phyloP scores from a whole-genome alignment of 345 rosid genomes.

The Eucalyptus curtisii region DNA sequence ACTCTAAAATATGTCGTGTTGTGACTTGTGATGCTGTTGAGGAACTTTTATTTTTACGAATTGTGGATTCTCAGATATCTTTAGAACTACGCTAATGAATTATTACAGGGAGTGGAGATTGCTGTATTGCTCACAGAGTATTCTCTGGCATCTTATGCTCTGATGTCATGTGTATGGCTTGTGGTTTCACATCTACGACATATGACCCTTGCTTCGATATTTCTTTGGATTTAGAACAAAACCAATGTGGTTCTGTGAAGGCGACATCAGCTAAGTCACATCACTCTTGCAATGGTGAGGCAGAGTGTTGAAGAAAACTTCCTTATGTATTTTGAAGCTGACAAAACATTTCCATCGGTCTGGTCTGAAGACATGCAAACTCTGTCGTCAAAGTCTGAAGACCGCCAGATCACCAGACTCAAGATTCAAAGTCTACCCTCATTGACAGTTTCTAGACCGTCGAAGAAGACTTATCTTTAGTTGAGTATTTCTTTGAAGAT shows the following conservation, averaged over 20 bases:
- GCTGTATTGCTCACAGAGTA: constrained; percentile 81
- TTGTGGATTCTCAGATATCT: constrained; percentile 23
- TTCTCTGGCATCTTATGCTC: constrained; percentile 90
- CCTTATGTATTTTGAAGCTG: too few species aligned
- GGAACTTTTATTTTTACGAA: neutral
- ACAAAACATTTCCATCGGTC: too few species aligned
- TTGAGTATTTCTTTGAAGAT: too few species aligned
- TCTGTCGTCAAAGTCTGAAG: too few species aligned
- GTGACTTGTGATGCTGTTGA: neutral
- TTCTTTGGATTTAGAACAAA: constrained; percentile 63
- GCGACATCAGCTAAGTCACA: constrained; percentile 13
- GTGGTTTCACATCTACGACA: constrained; percentile 85
- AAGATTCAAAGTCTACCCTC: too few species aligned
- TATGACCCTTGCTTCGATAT: constrained; percentile 89
- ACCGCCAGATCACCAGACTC: too few species aligned
- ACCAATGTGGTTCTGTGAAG: constrained; percentile 10
- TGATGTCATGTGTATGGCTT: constrained; percentile 73
- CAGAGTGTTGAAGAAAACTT: too few species aligned
- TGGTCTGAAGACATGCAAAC: too few species aligned
- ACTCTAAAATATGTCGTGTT: neutral
- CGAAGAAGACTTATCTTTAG: too few species aligned
- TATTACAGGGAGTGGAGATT: constrained; percentile 56
- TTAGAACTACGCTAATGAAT: constrained; percentile 11
- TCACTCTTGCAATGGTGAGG: constrained; percentile 34
- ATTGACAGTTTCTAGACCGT: too few species aligned